Evolutionary conservation across 2,329 filamentous ascomycete genomes (phyloP), one percentile per base, ranked within the genome.

Genomic region (Penicillium rolfsii): DNA sequence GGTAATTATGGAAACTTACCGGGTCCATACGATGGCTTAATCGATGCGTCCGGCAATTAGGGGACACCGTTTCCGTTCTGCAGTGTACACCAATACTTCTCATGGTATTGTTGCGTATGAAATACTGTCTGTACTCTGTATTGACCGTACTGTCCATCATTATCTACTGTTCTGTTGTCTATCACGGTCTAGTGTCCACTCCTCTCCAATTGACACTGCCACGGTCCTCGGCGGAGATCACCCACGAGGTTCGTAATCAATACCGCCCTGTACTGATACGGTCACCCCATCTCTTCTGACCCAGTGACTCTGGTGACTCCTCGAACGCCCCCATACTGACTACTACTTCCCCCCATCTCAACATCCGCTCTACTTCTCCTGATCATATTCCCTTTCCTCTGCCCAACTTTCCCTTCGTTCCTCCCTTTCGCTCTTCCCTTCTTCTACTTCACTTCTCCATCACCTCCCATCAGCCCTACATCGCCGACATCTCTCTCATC

Each of bases 231-330:
- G 14, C 43, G 49, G 36, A 5, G 48, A 45, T 49, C 24, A 52
- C 40, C 67, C 67, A 70, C 67, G 61, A 68, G 70, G 61, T 64
- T 59, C 64, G 61, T 68, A 30, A 64, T 57, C 12, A 40, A 40
- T 52, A 28, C 50, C n/a, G 11, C 19, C 33, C 45, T 11, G 30
- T 64, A 64, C 22, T 14, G 52, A 35, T 49, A 54, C 57, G 24
- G 43, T 50, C 36, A 43, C 36, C 36, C 43, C 26, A 24, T 53
- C 36, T 53, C 50, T 53, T 35, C 53, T 33, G 30, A 30, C 46
- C 53, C 53, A 26, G 43, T 56, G 53, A 56, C 53, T 56, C 40
- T 38, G 41, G 52, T 54, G 52, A 43, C 52, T 54, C 52, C 52
- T 54, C 38, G 50, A 53, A 16, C 52, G 16, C 11, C 19, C 49